Conservation (phyloP, 441 rosid species). For the Croton setiger region DNA sequence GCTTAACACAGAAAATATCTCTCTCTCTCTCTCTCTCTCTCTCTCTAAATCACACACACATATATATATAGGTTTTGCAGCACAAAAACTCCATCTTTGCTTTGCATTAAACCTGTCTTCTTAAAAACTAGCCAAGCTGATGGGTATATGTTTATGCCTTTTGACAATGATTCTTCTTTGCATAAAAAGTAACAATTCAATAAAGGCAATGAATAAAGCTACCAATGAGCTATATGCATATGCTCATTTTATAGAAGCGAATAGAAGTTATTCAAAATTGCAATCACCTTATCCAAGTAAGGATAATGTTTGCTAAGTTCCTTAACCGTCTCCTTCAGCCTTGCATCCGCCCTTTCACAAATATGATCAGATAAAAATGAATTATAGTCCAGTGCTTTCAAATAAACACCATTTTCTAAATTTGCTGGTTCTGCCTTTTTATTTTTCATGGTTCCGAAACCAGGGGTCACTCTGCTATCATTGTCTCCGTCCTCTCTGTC, state of each 20-base stretch:
- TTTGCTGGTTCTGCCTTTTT: constrained; percentile 15
- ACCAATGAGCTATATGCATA: background rate
- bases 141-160: constrained; percentile 4
- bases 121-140: background rate
- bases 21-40: too few relatives aligned
- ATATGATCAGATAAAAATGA: constrained; percentile 13
- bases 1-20: background rate
- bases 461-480: constrained; percentile 11
- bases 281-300: constrained; percentile 19
- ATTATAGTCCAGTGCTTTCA: constrained; percentile 14
- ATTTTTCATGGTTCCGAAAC: constrained; percentile 2
- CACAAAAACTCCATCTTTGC: background rate
- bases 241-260: background rate
- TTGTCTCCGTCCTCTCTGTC: background rate
- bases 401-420: constrained; percentile 9
- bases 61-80: background rate
- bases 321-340: constrained; percentile 17
- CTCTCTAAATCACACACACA: too few relatives aligned
- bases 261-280: background rate
- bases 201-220: background rate
- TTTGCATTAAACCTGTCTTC: background rate
- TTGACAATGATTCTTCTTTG: constrained; percentile 20
- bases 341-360: constrained; percentile 2
- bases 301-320: constrained; percentile 8
- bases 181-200: constrained; percentile 12